These are phyloP conservation scores for Saccharata proteae DNA, from an alignment of 2,329 filamentous ascomycete genomes.

Conservation along the genomic window DNA sequence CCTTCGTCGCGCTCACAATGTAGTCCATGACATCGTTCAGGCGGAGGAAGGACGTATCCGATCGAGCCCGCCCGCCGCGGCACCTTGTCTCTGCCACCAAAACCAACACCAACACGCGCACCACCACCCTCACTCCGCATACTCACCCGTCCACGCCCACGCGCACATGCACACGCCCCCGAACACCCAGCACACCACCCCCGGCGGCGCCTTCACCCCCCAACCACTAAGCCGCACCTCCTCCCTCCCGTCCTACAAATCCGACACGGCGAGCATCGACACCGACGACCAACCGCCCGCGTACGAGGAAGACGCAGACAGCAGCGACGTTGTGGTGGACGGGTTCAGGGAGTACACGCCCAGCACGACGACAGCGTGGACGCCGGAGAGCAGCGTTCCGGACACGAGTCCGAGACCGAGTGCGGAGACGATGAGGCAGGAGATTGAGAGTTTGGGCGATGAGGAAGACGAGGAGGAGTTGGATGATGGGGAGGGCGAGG, in stretches of 20 bases:
- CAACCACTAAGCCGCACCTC: conserved; percentile 21
- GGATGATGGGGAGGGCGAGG: too few relatives aligned
- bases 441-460: too few relatives aligned
- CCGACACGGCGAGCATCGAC: conserved; percentile 17
- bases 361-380: conserved; percentile 19
- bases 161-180: conserved; percentile 7
- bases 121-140: conserved; percentile 3
- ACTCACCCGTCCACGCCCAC: conserved; percentile 22
- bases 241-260: conserved; percentile 34
- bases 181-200: conserved; percentile 12
- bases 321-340: conserved; percentile 27
- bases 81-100: conserved; percentile 4
- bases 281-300: conserved; percentile 24
- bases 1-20: conserved; percentile 39
- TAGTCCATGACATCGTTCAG: conserved; percentile 37
- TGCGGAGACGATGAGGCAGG: conserved; percentile 23
- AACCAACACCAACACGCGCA: too few relatives aligned
- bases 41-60: conserved; percentile 23
- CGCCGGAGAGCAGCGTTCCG: conserved; percentile 25
- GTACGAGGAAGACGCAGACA: conserved; percentile 29
- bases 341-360: conserved; percentile 30
- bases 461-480: too few relatives aligned
- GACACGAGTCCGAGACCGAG: conserved; percentile 26
- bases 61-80: conserved; percentile 1
- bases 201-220: conserved; percentile 6